These are phyloP conservation scores for Fusarium palustre DNA, from an alignment of 2,329 filamentous ascomycete species.

Conservation along the genomic window DNA sequence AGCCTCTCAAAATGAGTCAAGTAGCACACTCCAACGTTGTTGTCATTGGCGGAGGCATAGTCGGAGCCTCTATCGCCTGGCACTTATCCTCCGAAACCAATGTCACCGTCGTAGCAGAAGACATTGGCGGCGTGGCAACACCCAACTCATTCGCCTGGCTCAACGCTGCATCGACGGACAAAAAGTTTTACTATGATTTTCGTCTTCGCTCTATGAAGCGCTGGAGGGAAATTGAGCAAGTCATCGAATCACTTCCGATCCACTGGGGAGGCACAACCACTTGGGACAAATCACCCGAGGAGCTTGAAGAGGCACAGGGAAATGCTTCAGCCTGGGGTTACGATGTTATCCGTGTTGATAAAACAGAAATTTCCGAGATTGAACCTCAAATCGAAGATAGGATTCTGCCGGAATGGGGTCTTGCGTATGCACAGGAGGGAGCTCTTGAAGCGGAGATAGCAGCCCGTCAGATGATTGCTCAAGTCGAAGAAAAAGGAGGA, in stretches of 20 bases:
- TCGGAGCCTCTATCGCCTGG: slow-evolving; percentile 37
- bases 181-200: slow-evolving; percentile 34
- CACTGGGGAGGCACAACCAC: slow-evolving; percentile 30
- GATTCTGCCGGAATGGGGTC: slow-evolving; percentile 25
- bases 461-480: slow-evolving; percentile 19
- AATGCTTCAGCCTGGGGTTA: slow-evolving; percentile 30
- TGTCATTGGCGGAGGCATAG: slow-evolving; percentile 33
- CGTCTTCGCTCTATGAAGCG: slow-evolving; percentile 29
- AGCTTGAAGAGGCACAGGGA: background rate
- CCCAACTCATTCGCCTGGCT: slow-evolving; percentile 35
- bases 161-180: slow-evolving; percentile 22
- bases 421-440: slow-evolving; percentile 23
- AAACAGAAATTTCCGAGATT: background rate
- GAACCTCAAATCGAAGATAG: slow-evolving; percentile 10
- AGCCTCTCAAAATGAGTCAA: background rate
- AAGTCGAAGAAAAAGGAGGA: background rate
- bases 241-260: slow-evolving; percentile 21
- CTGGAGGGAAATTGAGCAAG: slow-evolving; percentile 19
- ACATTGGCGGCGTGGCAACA: slow-evolving; percentile 26
- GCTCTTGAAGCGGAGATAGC: slow-evolving; percentile 29
- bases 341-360: background rate
- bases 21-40: slow-evolving; percentile 19
- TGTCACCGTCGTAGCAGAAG: slow-evolving; percentile 32
- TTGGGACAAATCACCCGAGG: slow-evolving; percentile 24
- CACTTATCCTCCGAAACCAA: slow-evolving; percentile 25